phyloP scores from a whole-genome alignment of 2,329 filamentous ascomycete genomes.

The Neofusicoccum kwambonambiense region DNA sequence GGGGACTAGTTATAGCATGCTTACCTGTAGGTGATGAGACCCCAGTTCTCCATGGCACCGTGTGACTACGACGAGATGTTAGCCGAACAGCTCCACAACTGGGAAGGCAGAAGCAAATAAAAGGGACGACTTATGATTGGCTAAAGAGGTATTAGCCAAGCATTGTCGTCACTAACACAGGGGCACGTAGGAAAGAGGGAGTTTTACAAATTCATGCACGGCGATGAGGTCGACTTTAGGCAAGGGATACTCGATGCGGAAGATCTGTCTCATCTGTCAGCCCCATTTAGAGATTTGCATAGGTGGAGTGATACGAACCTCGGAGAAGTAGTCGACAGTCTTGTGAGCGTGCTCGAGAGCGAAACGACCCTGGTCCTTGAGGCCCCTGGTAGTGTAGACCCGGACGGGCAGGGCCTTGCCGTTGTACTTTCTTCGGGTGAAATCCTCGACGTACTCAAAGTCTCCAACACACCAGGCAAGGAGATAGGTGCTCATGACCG shows the following conservation, averaged over 20 bases:
- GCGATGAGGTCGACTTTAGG: constrained; percentile 89
- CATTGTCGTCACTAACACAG: not conserved
- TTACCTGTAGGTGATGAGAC: constrained; percentile 83
- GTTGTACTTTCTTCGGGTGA: constrained; percentile 86
- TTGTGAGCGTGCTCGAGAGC: constrained; percentile 89
- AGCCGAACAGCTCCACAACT: constrained; percentile 28
- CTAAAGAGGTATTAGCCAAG: constrained; percentile 24
- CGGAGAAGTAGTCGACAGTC: constrained; percentile 94
- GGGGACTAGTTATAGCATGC: not conserved
- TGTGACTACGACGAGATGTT: constrained; percentile 52
- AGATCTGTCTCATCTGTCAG: constrained; percentile 52
- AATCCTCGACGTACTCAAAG: constrained; percentile 93
- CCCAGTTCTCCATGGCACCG: constrained; percentile 95
- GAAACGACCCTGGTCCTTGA: constrained; percentile 87
- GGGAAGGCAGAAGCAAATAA: not conserved
- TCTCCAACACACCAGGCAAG: constrained; percentile 94
- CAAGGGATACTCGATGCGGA: constrained; percentile 87
- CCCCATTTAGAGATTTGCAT: not conserved
- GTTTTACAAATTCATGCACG: constrained; percentile 81
- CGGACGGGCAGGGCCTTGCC: constrained; percentile 88
- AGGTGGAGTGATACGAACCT: constrained; percentile 44
- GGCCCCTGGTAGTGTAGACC: constrained; percentile 92
- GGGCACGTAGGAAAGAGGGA: constrained; percentile 27
- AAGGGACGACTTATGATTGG: constrained; percentile 42
- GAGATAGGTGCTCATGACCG: constrained; percentile 86